Conservation (phyloP, 2,329 filamentous ascomycete species). For the Metarhizium guizhouense region DNA sequence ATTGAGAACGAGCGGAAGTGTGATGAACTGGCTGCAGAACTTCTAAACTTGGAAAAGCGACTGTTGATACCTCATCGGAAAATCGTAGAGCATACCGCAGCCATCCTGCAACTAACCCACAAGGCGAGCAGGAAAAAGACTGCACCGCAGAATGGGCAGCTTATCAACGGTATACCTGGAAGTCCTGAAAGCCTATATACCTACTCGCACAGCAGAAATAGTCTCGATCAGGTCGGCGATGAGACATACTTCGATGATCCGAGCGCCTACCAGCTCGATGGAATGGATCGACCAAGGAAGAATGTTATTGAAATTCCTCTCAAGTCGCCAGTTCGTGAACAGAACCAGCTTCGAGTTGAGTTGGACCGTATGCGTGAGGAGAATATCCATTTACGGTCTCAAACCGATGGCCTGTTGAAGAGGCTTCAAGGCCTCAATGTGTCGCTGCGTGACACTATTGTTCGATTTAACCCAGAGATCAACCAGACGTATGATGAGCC, state of each 20-base stretch:
- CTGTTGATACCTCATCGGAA: conserved; percentile 65
- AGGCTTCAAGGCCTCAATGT: conserved; percentile 61
- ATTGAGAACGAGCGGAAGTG: conserved; percentile 69
- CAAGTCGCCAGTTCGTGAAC: conserved; percentile 47
- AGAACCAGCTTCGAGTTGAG: conserved; percentile 41
- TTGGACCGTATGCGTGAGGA: conserved; percentile 37
- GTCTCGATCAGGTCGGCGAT: conserved; percentile 43
- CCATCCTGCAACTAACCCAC: conserved; percentile 84
- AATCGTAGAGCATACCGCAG: conserved; percentile 83
- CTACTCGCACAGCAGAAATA: conserved; percentile 53
- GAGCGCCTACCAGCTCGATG: conserved; percentile 63
- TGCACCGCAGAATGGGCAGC: conserved; percentile 30
- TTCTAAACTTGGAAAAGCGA: conserved; percentile 71
- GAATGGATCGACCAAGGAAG: conserved; percentile 40
- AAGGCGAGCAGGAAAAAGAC: conserved; percentile 55
- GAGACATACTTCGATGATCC: conserved; percentile 67
- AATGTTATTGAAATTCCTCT: conserved; percentile 47
- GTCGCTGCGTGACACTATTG: conserved; percentile 57
- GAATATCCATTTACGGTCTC: conserved; percentile 27
- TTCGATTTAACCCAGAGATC: conserved; percentile 50
- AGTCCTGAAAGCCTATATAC: conserved; percentile 72
- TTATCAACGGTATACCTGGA: conserved; percentile 54
- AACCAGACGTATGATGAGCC: conserved; percentile 37
- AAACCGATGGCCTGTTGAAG: conserved; percentile 27
- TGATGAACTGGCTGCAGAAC: conserved; percentile 72